phyloP scores from a whole-genome alignment of 768 basidiomycete genomes.

The Trametes cingulata region DNA sequence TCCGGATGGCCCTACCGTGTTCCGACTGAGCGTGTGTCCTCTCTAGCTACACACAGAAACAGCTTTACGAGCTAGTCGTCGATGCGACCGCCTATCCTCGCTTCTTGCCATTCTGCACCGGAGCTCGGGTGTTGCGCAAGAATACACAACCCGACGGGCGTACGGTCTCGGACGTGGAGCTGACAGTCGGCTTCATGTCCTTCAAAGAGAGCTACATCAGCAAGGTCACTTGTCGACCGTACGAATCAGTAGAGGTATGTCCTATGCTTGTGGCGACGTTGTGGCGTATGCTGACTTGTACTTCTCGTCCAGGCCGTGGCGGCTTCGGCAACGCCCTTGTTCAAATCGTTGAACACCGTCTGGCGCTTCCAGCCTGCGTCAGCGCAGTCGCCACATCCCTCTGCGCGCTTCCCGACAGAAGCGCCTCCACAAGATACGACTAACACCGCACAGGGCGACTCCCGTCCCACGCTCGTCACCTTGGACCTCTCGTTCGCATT shows the following conservation, averaged over 20 bases:
- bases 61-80: slow-evolving; percentile 85
- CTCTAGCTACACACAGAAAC: slow-evolving; percentile 68
- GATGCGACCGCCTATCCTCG: slow-evolving; percentile 83
- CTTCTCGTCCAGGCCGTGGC: slow-evolving; percentile 57
- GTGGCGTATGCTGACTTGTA: not conserved
- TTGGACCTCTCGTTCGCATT: slow-evolving; percentile 87
- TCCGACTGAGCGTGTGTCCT: slow-evolving; percentile 14
- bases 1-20: slow-evolving; percentile 1
- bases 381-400: slow-evolving; percentile 41
- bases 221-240: slow-evolving; percentile 76
- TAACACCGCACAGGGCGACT: slow-evolving; percentile 17
- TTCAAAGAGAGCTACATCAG: slow-evolving; percentile 89
- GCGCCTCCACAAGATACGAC: not conserved
- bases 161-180: slow-evolving; percentile 71
- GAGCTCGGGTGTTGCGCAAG: slow-evolving; percentile 60
- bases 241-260: slow-evolving; percentile 75
- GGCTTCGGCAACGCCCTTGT: slow-evolving; percentile 69
- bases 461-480: slow-evolving; percentile 73
- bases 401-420: slow-evolving; percentile 12
- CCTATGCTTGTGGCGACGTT: slow-evolving; percentile 2
- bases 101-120: slow-evolving; percentile 89
- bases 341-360: slow-evolving; percentile 66
- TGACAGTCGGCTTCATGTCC: slow-evolving; percentile 85
- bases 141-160: slow-evolving; percentile 28
- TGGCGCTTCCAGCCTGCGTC: slow-evolving; percentile 74